Evolutionary conservation across 2,329 filamentous ascomycete species (phyloP).

Genomic region (Verticillium albo-atrum): DNA sequence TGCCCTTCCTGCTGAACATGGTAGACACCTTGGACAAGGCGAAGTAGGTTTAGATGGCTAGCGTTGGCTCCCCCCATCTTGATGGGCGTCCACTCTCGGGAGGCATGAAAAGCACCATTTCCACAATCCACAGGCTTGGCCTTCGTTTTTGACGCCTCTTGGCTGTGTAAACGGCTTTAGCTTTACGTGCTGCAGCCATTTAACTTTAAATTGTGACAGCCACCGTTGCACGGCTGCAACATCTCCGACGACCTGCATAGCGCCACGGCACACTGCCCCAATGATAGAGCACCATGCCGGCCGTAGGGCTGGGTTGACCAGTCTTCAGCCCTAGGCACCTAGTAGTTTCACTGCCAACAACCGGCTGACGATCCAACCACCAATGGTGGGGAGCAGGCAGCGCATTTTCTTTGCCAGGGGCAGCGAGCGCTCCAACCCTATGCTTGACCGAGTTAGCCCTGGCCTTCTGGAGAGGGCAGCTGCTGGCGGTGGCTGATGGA

Average conservation of each 20-base stretch:
- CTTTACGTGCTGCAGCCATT: no score
- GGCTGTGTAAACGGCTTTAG: no score
- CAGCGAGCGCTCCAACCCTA: not conserved
- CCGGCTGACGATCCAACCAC: not conserved
- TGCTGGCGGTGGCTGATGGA: not conserved
- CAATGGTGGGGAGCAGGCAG: not conserved
- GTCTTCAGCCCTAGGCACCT: not conserved
- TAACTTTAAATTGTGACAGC: not conserved
- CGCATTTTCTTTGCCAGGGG: not conserved
- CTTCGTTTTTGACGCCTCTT: not conserved
- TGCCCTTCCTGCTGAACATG: constrained; percentile 19
- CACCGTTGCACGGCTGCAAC: not conserved
- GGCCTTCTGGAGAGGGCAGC: not conserved
- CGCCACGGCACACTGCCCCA: not conserved
- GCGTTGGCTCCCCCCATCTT: not conserved
- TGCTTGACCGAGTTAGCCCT: not conserved
- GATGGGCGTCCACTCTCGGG: no score
- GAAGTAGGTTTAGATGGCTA: not conserved
- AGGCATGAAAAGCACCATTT: no score
- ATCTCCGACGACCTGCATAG: not conserved
- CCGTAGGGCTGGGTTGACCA: not conserved
- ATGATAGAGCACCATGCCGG: not conserved
- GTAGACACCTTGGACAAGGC: constrained; percentile 15
- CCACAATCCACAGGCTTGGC: not conserved
- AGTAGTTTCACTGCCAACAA: not conserved